Conservation (phyloP, 352 stramenopile species). For the Aphanomyces invadans region DNA sequence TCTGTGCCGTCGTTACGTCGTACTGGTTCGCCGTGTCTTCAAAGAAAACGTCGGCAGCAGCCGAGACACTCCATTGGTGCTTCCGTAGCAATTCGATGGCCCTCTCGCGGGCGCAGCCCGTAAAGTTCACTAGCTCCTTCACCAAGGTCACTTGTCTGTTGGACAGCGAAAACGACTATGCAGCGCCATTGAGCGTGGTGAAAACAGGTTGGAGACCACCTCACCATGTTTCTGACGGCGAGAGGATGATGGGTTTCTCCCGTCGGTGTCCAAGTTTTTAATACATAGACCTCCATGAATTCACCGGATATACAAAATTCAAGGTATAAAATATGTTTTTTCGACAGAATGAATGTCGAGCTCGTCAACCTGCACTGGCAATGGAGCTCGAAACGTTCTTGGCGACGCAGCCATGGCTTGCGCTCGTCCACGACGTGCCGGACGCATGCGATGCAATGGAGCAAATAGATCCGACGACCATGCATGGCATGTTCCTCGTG, state of each 20-base stretch:
- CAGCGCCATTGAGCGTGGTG: too few relatives aligned
- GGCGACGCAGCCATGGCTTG: conserved; percentile 9
- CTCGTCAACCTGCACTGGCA: background rate
- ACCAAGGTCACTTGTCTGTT: conserved; percentile 22
- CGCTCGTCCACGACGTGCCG: background rate
- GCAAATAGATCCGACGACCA: background rate
- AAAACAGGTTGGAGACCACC: too few relatives aligned
- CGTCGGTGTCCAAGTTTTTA: too few relatives aligned
- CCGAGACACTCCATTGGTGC: conserved; percentile 22
- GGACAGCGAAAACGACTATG: conserved; percentile 13
- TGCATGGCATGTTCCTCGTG: conserved; percentile 11
- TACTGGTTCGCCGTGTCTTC: conserved; percentile 25
- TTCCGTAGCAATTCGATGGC: conserved; percentile 15
- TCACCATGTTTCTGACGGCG: too few relatives aligned
- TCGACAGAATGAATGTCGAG: too few relatives aligned
- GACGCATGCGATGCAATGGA: background rate
- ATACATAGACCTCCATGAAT: too few relatives aligned
- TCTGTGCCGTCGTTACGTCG: background rate
- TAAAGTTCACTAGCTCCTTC: conserved; percentile 24
- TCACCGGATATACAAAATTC: conserved; percentile 1
- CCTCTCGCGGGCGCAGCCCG: conserved; percentile 1
- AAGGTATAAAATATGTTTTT: background rate
- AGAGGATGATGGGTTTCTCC: too few relatives aligned
- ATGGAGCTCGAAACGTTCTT: conserved; percentile 23
- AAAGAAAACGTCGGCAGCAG: conserved; percentile 22